These are phyloP conservation scores for Tulasnella calospora DNA, from an alignment of 768 basidiomycete species.

Conservation along the genomic window DNA sequence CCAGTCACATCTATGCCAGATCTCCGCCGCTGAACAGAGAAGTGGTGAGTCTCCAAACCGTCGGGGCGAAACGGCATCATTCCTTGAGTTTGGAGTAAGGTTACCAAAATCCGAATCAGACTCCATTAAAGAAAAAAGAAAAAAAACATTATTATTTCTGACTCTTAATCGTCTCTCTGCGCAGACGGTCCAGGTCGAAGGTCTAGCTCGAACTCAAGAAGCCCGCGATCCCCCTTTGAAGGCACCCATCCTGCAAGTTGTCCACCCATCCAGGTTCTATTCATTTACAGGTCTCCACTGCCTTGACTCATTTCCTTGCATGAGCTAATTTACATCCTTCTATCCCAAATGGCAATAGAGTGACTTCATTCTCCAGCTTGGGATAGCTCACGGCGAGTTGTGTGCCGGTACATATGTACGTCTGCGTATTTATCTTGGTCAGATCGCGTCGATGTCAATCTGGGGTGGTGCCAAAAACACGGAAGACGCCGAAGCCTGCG, in stretches of 20 bases:
- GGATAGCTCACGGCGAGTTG: not conserved
- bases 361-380: not conserved
- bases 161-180: not conserved
- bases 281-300: not conserved
- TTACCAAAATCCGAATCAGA: not conserved
- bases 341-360: constrained; percentile 1
- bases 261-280: not conserved
- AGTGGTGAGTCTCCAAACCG: not conserved
- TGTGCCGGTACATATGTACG: not conserved
- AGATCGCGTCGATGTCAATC: not conserved
- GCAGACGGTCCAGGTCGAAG: not conserved
- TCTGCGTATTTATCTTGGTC: not conserved
- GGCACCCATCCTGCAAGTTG: not conserved
- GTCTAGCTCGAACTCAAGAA: not conserved
- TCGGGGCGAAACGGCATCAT: not conserved
- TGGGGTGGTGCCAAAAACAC: not conserved
- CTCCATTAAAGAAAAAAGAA: not conserved
- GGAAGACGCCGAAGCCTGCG: not conserved
- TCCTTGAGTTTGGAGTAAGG: not conserved
- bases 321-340: not conserved
- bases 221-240: not conserved
- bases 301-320: not conserved
- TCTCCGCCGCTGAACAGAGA: constrained; percentile 7
- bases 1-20: not conserved
- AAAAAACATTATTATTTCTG: not conserved